A percentile compares a stretch with the other conserved stretches of the same genome.
phyloP scores from a whole-genome alignment of 2,329 filamentous ascomycete genomes.

The Fusarium gaditjirri region DNA sequence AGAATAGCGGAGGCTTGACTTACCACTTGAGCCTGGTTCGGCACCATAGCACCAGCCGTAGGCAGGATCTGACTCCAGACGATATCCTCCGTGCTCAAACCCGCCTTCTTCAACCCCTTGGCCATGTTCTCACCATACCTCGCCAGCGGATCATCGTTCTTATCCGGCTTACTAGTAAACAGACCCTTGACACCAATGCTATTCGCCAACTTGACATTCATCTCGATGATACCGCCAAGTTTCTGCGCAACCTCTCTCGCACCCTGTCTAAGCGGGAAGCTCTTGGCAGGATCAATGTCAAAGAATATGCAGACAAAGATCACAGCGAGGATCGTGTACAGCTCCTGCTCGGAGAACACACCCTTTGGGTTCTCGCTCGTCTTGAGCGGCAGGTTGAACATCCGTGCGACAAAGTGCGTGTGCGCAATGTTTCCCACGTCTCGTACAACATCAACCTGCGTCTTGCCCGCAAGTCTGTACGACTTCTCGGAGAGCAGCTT shows the following conservation, averaged over 20 bases:
- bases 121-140: slow-evolving; percentile 74
- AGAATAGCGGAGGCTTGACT: slow-evolving; percentile 47
- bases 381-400: slow-evolving; percentile 75
- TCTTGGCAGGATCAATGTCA: slow-evolving; percentile 73
- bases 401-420: slow-evolving; percentile 70
- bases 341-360: slow-evolving; percentile 63
- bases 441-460: slow-evolving; percentile 76
- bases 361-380: slow-evolving; percentile 69
- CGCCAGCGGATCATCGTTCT: slow-evolving; percentile 66
- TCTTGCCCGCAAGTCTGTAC: slow-evolving; percentile 64
- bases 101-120: slow-evolving; percentile 71
- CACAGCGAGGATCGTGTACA: slow-evolving; percentile 71
- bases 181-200: slow-evolving; percentile 53
- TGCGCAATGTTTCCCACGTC: slow-evolving; percentile 76
- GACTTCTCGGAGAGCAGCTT: slow-evolving; percentile 72
- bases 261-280: slow-evolving; percentile 70
- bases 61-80: slow-evolving; percentile 78
- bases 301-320: slow-evolving; percentile 75
- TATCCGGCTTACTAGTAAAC: slow-evolving; percentile 59
- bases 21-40: slow-evolving; percentile 76
- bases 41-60: slow-evolving; percentile 72
- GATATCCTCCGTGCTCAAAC: slow-evolving; percentile 72
- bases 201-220: slow-evolving; percentile 70
- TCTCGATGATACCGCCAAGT: slow-evolving; percentile 70
- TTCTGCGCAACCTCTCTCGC: slow-evolving; percentile 66